phyloP scores from a whole-genome alignment of 2,329 filamentous ascomycete species.

The Neonectria ditissima region DNA sequence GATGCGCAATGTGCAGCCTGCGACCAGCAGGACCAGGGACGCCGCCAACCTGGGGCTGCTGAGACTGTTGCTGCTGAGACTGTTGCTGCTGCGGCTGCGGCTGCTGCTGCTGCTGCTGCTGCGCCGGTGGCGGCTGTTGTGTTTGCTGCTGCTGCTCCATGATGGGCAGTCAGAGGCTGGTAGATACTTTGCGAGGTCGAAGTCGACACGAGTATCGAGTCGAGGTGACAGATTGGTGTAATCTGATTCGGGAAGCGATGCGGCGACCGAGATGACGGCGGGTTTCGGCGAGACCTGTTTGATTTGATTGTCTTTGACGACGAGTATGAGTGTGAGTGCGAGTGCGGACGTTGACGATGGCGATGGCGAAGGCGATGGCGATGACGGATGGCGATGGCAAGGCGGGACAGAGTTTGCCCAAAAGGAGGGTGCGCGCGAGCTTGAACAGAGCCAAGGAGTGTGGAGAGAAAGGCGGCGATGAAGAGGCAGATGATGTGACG shows the following conservation, averaged over 20 bases:
- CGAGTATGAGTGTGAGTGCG: constrained; percentile 6
- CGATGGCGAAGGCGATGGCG: constrained; percentile 43
- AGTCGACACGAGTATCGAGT: constrained; percentile 37
- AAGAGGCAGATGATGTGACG: constrained; percentile 53
- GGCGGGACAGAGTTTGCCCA: constrained; percentile 50
- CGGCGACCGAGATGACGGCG: constrained; percentile 40
- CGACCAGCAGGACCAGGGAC: constrained; percentile 83
- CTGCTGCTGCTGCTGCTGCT: constrained; percentile 58
- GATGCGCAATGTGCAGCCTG: constrained; percentile 95
- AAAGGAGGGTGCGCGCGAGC: constrained; percentile 54
- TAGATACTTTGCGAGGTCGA: constrained; percentile 49
- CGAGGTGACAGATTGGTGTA: constrained; percentile 34
- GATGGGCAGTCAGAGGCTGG: constrained; percentile 56
- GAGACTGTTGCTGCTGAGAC: constrained; percentile 57
- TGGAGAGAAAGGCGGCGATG: constrained; percentile 51
- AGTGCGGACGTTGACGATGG: constrained; percentile 41
- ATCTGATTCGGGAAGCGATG: constrained; percentile 39
- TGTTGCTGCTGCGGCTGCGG: constrained; percentile 65
- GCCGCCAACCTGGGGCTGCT: constrained; percentile 65
- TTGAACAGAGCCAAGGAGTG: constrained; percentile 54
- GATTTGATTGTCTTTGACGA: constrained; percentile 25
- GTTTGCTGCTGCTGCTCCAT: constrained; percentile 65
- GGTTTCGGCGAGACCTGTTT: constrained; percentile 40
- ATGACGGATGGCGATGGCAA: constrained; percentile 46
- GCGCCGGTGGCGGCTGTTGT: constrained; percentile 27